Conservation (phyloP, 441 rosid species). For the Gossypium schwendimanii region DNA sequence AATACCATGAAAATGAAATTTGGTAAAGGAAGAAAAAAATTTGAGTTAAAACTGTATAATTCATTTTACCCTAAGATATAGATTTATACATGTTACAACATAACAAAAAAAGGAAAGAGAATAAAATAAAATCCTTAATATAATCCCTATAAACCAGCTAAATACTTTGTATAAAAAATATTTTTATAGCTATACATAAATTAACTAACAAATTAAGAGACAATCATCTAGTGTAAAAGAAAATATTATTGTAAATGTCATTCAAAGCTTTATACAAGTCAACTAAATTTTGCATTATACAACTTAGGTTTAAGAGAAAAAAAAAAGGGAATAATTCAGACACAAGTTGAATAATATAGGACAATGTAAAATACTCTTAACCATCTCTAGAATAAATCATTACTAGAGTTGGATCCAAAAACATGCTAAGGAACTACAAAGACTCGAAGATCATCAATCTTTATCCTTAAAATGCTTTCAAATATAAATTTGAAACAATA, state of each 20-base stretch:
- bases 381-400: not conserved
- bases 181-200: no score
- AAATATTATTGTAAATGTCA: not conserved
- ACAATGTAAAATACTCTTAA: not conserved
- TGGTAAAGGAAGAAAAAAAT: no score
- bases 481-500: not conserved
- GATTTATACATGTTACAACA: no score
- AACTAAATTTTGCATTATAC: not conserved
- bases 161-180: no score
- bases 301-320: not conserved
- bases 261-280: not conserved
- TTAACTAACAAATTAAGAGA: not conserved
- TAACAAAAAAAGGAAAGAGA: no score
- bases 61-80: no score
- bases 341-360: not conserved
- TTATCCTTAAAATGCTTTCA: not conserved
- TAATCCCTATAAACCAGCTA: no score
- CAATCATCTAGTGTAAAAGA: constrained; percentile 1
- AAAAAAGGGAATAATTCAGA: not conserved
- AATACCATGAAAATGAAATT: no score
- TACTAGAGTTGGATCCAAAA: not conserved
- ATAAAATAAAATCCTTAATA: no score
- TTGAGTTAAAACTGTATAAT: no score
- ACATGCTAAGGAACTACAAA: not conserved
- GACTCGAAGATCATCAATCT: not conserved